phyloP scores from a whole-genome alignment of 1,139 yeast species.

The Diutina ranongensis region DNA sequence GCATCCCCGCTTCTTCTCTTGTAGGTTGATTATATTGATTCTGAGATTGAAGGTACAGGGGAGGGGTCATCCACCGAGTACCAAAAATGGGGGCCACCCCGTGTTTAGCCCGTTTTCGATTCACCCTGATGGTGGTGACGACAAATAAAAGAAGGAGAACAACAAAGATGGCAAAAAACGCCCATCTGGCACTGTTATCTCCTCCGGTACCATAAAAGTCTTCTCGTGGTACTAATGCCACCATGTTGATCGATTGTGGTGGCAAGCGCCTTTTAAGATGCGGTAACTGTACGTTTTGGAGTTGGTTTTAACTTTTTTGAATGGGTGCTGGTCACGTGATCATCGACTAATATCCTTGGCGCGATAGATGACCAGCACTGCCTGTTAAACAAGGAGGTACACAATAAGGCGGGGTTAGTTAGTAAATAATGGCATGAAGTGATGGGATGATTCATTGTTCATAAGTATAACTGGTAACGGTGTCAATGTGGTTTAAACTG shows the following conservation, averaged over 20 bases:
- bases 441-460: too few species aligned
- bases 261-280: not conserved
- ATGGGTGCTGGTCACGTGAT: too few species aligned
- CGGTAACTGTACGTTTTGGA: not conserved
- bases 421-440: too few species aligned
- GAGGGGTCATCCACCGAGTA: slow-evolving; percentile 89
- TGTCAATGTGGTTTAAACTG: too few species aligned
- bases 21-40: slow-evolving; percentile 40
- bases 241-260: not conserved
- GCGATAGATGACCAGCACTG: too few species aligned
- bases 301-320: not conserved
- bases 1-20: slow-evolving; percentile 23
- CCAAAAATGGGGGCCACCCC: slow-evolving; percentile 72
- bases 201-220: slow-evolving; percentile 6
- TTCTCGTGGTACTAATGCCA: not conserved
- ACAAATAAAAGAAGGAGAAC: slow-evolving; percentile 38
- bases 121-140: slow-evolving; percentile 42
- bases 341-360: too few species aligned
- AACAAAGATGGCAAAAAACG: slow-evolving; percentile 42
- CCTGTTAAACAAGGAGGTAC: too few species aligned
- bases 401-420: too few species aligned
- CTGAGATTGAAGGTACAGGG: slow-evolving; percentile 70
- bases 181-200: slow-evolving; percentile 39
- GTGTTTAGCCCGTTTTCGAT: slow-evolving; percentile 42
- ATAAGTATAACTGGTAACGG: too few species aligned